Conservation (phyloP, 495 filamentous ascomycete genomes). For the Tuber brumale region DNA sequence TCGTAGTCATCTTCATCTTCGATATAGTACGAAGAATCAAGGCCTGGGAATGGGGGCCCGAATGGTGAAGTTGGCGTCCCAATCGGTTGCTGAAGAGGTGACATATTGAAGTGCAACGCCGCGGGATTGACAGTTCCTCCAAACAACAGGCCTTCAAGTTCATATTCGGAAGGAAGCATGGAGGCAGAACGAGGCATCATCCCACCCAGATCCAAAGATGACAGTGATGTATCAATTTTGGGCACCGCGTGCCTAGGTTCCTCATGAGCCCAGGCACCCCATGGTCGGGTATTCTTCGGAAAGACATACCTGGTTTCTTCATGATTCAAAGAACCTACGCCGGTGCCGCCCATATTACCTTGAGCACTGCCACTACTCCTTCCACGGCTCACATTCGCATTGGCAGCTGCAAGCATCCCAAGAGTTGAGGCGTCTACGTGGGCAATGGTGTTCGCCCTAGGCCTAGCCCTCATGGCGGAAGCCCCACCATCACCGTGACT, state of each 20-base stretch:
- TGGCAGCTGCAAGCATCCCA: slow-evolving; percentile 59
- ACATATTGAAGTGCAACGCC: slow-evolving; percentile 85
- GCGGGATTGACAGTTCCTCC: slow-evolving; percentile 87
- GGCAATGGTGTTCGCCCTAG: slow-evolving; percentile 92
- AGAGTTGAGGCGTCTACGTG: slow-evolving; percentile 78
- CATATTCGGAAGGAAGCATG: slow-evolving; percentile 53
- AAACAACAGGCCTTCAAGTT: slow-evolving; percentile 69
- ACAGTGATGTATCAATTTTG: slow-evolving; percentile 42
- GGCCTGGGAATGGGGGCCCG: slow-evolving; percentile 56
- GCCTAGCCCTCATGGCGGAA: slow-evolving; percentile 58
- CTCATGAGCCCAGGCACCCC: slow-evolving; percentile 41
- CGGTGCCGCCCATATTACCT: slow-evolving; percentile 35
- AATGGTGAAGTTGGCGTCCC: slow-evolving; percentile 69
- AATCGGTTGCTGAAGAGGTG: slow-evolving; percentile 55
- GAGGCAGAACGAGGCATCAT: slow-evolving; percentile 42
- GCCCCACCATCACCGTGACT: slow-evolving; percentile 47
- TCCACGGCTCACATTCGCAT: slow-evolving; percentile 47
- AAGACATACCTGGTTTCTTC: slow-evolving; percentile 40
- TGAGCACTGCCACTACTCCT: slow-evolving; percentile 34
- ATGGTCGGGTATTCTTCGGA: slow-evolving; percentile 36
- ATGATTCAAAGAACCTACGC: slow-evolving; percentile 39
- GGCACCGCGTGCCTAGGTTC: slow-evolving; percentile 39
- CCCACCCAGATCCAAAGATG: slow-evolving; percentile 41
- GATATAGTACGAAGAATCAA: slow-evolving; percentile 47
- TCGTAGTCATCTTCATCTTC: slow-evolving; percentile 72